These are phyloP conservation scores for Solanum chaucha DNA, from an alignment of 257 asterid genomes.

Conservation along the genomic window DNA sequence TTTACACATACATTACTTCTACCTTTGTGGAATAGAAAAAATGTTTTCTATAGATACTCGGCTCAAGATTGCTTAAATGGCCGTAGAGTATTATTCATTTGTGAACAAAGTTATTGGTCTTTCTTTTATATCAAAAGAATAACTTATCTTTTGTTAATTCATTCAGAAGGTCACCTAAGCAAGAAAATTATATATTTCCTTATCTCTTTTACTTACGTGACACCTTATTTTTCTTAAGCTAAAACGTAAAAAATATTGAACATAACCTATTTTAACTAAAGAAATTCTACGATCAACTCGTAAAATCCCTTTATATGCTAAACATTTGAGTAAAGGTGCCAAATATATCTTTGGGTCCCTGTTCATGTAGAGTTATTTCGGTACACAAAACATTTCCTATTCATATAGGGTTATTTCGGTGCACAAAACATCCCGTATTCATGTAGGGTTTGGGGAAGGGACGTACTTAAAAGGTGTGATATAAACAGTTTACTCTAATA, in stretches of 20 bases:
- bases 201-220: not conserved
- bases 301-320: not conserved
- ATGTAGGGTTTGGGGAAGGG: not conserved
- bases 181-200: not conserved
- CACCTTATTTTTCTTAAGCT: not conserved
- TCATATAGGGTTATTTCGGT: too few species aligned
- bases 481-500: fast-evolving
- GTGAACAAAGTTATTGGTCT: not conserved
- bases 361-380: too few species aligned
- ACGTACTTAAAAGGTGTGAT: fast-evolving
- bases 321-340: not conserved
- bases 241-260: not conserved
- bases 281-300: not conserved
- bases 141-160: not conserved
- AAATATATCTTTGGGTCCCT: not conserved
- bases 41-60: not conserved
- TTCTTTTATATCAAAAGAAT: not conserved
- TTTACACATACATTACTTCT: fast-evolving
- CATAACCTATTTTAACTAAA: not conserved
- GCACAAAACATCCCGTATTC: not conserved
- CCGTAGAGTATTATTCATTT: too few species aligned
- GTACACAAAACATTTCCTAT: not conserved
- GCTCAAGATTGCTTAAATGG: too few species aligned
- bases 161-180: not conserved
- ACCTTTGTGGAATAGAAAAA: not conserved